These are phyloP conservation scores for Trichoderma sp. DNA, from an alignment of 2,329 filamentous ascomycete species.

Conservation along the genomic window DNA sequence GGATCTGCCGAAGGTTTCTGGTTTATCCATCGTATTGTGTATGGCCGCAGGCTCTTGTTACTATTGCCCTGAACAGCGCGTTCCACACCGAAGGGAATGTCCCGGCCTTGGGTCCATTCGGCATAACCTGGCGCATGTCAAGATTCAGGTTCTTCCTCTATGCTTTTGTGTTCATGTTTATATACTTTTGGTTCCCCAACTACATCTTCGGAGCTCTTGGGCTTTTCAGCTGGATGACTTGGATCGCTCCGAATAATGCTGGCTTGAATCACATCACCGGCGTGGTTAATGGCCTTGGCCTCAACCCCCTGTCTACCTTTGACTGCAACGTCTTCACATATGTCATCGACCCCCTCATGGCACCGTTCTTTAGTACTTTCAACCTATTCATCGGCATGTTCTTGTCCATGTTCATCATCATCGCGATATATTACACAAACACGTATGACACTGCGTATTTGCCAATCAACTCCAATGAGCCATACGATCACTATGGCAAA, in stretches of 20 bases:
- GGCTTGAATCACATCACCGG: conserved; percentile 44
- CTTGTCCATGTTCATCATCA: conserved; percentile 41
- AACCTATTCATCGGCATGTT: conserved; percentile 40
- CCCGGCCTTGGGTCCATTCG: conserved; percentile 34
- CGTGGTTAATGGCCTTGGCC: conserved; percentile 43
- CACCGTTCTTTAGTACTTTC: conserved; percentile 42
- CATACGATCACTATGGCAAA: conserved; percentile 46
- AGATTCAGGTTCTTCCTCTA: conserved; percentile 49
- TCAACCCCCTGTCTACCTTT: conserved; percentile 41
- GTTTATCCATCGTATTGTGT: conserved; percentile 54
- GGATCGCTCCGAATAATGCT: conserved; percentile 51
- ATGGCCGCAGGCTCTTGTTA: conserved; percentile 53
- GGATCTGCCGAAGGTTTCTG: conserved; percentile 50
- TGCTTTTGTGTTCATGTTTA: conserved; percentile 47
- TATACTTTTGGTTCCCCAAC: conserved; percentile 56
- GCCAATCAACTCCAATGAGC: conserved; percentile 47
- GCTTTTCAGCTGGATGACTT: conserved; percentile 57
- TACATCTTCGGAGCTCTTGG: conserved; percentile 51
- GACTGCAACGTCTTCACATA: conserved; percentile 44
- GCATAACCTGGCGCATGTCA: conserved; percentile 40
- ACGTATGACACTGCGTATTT: conserved; percentile 47
- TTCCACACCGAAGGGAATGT: conserved; percentile 45
- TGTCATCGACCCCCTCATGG: conserved; percentile 40
- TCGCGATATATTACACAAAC: conserved; percentile 46
- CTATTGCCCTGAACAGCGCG: conserved; percentile 49